Percentiles rank a stretch among this genome's conserved stretches.
Conservation (phyloP, 2,329 filamentous ascomycete genomes). For the Fusarium begoniae region DNA sequence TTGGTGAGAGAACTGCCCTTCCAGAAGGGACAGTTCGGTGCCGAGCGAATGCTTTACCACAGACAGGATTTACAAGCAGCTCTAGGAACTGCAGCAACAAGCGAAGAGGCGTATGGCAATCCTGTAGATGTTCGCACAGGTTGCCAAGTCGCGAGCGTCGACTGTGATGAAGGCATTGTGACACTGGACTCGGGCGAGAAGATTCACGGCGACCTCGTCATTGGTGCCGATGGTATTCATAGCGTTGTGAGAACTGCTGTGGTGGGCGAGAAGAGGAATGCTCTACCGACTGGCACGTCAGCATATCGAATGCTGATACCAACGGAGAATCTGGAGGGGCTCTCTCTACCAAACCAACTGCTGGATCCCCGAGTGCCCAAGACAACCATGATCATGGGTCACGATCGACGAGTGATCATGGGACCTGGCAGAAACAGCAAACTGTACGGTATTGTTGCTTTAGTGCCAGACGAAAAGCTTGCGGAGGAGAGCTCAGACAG, state of each 20-base stretch:
- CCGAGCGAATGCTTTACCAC: slow-evolving; percentile 36
- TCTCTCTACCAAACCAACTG: slow-evolving; percentile 15
- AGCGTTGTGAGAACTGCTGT: slow-evolving; percentile 33
- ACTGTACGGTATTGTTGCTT: slow-evolving; percentile 31
- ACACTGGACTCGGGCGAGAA: slow-evolving; percentile 26
- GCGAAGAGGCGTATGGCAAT: slow-evolving; percentile 4
- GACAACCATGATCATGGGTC: slow-evolving; percentile 36
- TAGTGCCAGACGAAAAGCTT: slow-evolving; percentile 33
- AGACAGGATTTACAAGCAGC: slow-evolving; percentile 32
- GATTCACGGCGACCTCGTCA: slow-evolving; percentile 27
- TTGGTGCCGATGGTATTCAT: slow-evolving; percentile 38
- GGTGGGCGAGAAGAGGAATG: slow-evolving; percentile 12
- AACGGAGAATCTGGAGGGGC: slow-evolving; percentile 10
- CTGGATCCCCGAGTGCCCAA: slow-evolving; percentile 12
- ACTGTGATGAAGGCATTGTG: slow-evolving; percentile 29
- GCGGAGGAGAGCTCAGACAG: slow-evolving; percentile 29
- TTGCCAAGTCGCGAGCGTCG: slow-evolving; percentile 18
- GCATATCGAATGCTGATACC: slow-evolving; percentile 38
- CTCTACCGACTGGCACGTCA: slow-evolving; percentile 32
- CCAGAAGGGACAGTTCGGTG: slow-evolving; percentile 27
- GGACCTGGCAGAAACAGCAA: slow-evolving; percentile 30
- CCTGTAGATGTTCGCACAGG: slow-evolving; percentile 27
- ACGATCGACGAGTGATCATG: slow-evolving; percentile 37
- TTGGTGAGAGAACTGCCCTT: slow-evolving; percentile 28
- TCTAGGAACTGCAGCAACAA: slow-evolving; percentile 21